A percentile compares a stretch with the other conserved stretches of the same genome.
These are phyloP conservation scores for Alternaria metachromatica DNA, from an alignment of 2,329 filamentous ascomycete species.

Conservation along the genomic window DNA sequence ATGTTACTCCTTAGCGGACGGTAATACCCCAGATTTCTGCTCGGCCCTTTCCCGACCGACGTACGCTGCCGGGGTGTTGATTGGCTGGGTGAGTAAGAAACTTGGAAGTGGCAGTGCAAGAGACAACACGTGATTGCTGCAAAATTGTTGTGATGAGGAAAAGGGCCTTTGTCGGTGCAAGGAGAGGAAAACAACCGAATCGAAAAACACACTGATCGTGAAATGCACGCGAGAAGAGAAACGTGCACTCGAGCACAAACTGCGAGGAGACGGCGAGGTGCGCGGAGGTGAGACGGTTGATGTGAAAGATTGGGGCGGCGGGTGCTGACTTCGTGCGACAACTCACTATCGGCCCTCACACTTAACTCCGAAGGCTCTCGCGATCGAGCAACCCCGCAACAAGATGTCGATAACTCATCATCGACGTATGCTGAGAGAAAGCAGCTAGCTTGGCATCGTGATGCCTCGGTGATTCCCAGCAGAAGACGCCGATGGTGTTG, in stretches of 20 bases:
- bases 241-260: background rate
- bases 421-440: background rate
- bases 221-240: background rate
- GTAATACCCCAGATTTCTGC: background rate
- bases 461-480: background rate
- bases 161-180: background rate
- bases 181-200: background rate
- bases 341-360: background rate
- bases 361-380: background rate
- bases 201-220: background rate
- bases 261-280: background rate
- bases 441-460: background rate
- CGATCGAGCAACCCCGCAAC: background rate
- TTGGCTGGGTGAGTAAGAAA: background rate
- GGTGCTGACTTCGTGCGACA: background rate
- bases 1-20: background rate
- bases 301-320: background rate
- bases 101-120: constrained; percentile 4
- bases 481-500: constrained; percentile 3
- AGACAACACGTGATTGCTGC: background rate
- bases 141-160: background rate
- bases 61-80: background rate
- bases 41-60: background rate
- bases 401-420: background rate
- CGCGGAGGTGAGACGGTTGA: background rate